Conservation (phyloP, 2,329 filamentous ascomycete genomes). For the Diaporthe eres region DNA sequence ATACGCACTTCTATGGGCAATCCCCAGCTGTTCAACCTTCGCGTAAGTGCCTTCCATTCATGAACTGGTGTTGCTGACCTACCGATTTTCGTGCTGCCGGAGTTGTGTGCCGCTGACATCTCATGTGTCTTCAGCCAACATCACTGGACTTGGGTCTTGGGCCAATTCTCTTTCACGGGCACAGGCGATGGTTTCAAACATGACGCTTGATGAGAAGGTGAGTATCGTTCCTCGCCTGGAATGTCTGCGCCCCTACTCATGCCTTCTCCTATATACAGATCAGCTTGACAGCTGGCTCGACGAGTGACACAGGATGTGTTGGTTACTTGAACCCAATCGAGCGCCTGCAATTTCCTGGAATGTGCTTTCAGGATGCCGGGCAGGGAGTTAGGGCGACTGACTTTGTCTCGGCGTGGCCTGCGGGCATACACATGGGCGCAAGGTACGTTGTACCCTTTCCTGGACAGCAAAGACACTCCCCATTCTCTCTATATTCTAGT, state of each 20-base stretch:
- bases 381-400: conserved; percentile 60
- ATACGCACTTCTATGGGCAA: conserved; percentile 64
- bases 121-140: conserved; percentile 53
- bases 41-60: conserved; percentile 54
- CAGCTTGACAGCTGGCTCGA: conserved; percentile 80
- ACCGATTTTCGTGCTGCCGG: no score
- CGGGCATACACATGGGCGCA: conserved; percentile 57
- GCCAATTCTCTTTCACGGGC: conserved; percentile 76
- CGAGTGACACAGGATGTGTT: conserved; percentile 64
- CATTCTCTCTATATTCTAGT: neutral
- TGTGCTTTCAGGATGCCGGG: conserved; percentile 61
- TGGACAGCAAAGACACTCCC: no score
- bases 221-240: neutral
- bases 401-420: conserved; percentile 59
- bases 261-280: conserved; percentile 58
- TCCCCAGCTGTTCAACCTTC: conserved; percentile 67
- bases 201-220: conserved; percentile 83
- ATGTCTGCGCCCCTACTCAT: neutral
- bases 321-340: conserved; percentile 59
- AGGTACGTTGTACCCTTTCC: conserved; percentile 46
- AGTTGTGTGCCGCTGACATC: conserved; percentile 27
- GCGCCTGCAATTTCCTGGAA: conserved; percentile 58
- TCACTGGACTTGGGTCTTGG: conserved; percentile 77
- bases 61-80: neutral
- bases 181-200: conserved; percentile 75